Conservation (phyloP, 2,329 filamentous ascomycete species). For the Alternaria triticimaculans region DNA sequence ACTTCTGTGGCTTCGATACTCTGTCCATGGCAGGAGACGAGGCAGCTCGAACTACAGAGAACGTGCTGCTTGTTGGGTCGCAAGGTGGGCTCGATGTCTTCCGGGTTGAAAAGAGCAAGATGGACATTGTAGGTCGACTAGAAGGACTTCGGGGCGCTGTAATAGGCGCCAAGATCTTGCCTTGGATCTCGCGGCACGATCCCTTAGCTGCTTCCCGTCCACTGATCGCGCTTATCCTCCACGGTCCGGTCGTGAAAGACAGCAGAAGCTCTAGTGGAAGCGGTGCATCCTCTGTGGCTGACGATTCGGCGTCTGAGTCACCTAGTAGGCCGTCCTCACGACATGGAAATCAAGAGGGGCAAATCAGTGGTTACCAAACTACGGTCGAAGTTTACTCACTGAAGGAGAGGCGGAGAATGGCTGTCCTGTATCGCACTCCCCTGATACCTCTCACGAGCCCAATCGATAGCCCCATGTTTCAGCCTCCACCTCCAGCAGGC, state of each 20-base stretch:
- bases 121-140: conserved; percentile 73
- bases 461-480: conserved; percentile 66
- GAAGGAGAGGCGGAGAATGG: conserved; percentile 72
- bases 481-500: conserved; percentile 73
- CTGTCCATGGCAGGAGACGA: conserved; percentile 60
- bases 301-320: conserved; percentile 47
- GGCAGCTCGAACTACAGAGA: conserved; percentile 57
- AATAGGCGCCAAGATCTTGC: conserved; percentile 80
- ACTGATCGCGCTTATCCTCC: conserved; percentile 78
- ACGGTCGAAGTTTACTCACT: conserved; percentile 89
- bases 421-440: conserved; percentile 75
- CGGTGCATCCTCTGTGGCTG: conserved; percentile 44
- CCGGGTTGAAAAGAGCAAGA: conserved; percentile 72
- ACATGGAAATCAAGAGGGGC: conserved; percentile 33
- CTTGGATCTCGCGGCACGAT: conserved; percentile 67
- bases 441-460: conserved; percentile 66
- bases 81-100: conserved; percentile 82
- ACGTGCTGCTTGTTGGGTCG: conserved; percentile 77
- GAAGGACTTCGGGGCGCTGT: conserved; percentile 82
- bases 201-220: conserved; percentile 66
- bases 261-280: conserved; percentile 47
- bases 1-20: conserved; percentile 82
- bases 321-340: conserved; percentile 45
- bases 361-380: conserved; percentile 76
- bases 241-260: conserved; percentile 72